Conservation (phyloP, 768 basidiomycete genomes). For the Galerina sulciceps region DNA sequence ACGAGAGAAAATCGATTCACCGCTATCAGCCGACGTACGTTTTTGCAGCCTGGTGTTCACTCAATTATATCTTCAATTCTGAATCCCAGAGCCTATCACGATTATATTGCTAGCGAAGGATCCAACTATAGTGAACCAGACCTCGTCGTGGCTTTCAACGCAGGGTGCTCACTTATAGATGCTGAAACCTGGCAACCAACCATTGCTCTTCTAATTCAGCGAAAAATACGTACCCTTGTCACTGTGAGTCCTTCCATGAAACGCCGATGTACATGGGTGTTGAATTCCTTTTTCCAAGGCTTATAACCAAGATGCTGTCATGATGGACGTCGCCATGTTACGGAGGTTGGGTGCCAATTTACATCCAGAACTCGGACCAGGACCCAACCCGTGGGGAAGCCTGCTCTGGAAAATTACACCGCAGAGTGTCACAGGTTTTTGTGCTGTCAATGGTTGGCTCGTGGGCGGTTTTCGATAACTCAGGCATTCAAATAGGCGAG, state of each 20-base stretch:
- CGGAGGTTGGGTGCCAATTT: conserved; percentile 22
- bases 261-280: neutral
- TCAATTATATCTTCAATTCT: neutral
- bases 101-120: neutral
- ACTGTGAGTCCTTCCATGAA: neutral
- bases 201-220: neutral
- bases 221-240: conserved; percentile 2
- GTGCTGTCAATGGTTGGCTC: conserved; percentile 36
- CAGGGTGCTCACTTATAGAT: neutral
- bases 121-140: neutral
- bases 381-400: conserved; percentile 35
- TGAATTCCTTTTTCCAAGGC: conserved; percentile 21
- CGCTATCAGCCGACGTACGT: conserved; percentile 26
- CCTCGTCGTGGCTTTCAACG: conserved; percentile 11
- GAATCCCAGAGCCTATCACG: conserved; percentile 32
- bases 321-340: conserved; percentile 25
- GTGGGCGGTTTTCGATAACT: conserved; percentile 30
- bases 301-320: conserved; percentile 31
- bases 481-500: too few species aligned
- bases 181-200: neutral
- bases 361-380: conserved; percentile 25
- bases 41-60: neutral
- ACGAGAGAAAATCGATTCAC: conserved; percentile 26
- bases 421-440: conserved; percentile 32
- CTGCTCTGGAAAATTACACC: conserved; percentile 28